Base-by-base conservation (phyloP, 2,329 filamentous ascomycete genomes). In the Zasmidium cellare region DNA sequence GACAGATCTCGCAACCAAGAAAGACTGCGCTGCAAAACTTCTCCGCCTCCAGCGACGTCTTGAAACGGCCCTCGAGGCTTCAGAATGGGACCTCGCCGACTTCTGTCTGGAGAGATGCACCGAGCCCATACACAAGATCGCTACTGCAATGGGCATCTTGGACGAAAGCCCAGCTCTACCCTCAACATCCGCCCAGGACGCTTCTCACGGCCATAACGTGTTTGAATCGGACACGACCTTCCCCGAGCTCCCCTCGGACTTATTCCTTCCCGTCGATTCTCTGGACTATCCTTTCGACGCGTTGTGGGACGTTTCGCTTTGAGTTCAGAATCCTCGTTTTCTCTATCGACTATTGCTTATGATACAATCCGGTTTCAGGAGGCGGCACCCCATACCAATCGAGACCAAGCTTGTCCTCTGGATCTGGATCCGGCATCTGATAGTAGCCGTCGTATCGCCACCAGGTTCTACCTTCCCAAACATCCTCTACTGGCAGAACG, bases 31-130 rank as follows among this genome's bases (percentile, higher is more conserved):
- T 7, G 14, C n/a, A 20, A 61, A 56, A 44, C 28, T 65, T 6
- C 44, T 61, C 11, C 44, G 24, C 14, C 47, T 64, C 3, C 35
- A 31, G 20, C 24, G 53, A 20, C 56, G 50, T 14, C 47, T 65
- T 14, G 12, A 46, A 9, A 46, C 12, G 11, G 55, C 61, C 19
- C 44, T 44, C 25, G 51, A 55, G 22, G 45, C 51, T 9, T 54
- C 44, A 1, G 31, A 52, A 51, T 84, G 82, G 81, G 82, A 84
- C 60, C 75, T 84, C 9, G 81, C 81, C 7, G 78, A 80, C 50
- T 82, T 82, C 69, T 82, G 79, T 46, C 69, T 84, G 2, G 79
- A 83, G 45, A 60, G 74, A 19, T 76, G 73, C 51, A 66, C 70
- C 3, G 72, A 73, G 57, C 66, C 74, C 0, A 72, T 77, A 16